Conservation (phyloP, 2,329 filamentous ascomycete genomes). For the Fonsecaea multimorphosa region DNA sequence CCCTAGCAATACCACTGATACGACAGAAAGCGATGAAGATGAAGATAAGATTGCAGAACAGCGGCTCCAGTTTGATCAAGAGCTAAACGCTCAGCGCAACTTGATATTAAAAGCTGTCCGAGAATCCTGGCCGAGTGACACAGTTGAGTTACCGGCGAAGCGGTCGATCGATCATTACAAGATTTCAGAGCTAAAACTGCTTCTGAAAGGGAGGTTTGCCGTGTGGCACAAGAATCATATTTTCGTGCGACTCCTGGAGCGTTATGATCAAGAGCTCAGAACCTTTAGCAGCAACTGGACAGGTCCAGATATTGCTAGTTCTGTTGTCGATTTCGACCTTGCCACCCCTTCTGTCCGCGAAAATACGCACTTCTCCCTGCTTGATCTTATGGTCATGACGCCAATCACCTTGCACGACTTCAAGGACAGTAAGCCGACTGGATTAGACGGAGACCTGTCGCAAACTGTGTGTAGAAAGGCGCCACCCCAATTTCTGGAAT, state of each 20-base stretch:
- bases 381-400: slow-evolving; percentile 13
- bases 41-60: slow-evolving; percentile 3
- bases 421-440: slow-evolving; percentile 10
- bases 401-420: background rate
- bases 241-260: slow-evolving; percentile 18
- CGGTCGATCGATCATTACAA: slow-evolving; percentile 6
- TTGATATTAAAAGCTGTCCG: background rate
- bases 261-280: slow-evolving; percentile 13
- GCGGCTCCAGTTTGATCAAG: background rate
- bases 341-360: background rate
- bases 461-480: background rate
- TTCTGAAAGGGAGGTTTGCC: slow-evolving; percentile 17
- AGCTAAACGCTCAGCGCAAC: slow-evolving; percentile 12
- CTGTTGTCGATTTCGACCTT: background rate
- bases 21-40: background rate
- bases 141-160: slow-evolving; percentile 1
- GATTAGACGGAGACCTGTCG: slow-evolving; percentile 22
- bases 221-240: slow-evolving; percentile 22
- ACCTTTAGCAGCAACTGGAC: background rate
- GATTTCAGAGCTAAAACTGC: background rate
- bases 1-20: background rate
- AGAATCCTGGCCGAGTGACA: slow-evolving; percentile 16
- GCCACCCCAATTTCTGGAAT: background rate
- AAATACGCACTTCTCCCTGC: slow-evolving; percentile 20
- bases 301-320: background rate